These are phyloP conservation scores for Veloboletus limbatus DNA, from an alignment of 1,284 basidiomycete species.

Conservation along the genomic window DNA sequence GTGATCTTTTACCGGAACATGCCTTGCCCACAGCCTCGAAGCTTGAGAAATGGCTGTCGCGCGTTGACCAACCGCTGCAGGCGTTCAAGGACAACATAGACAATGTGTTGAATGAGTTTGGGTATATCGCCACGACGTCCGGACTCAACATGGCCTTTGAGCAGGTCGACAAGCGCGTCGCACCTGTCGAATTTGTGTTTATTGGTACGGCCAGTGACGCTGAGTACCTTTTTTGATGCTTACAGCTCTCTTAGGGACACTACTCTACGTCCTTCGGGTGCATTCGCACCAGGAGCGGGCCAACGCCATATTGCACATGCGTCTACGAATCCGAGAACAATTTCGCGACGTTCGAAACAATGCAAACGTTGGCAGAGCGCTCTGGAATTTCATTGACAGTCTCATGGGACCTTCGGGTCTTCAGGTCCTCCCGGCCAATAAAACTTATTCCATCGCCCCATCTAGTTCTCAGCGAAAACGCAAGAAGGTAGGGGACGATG, in stretches of 20 bases:
- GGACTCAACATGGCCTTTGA: slow-evolving; percentile 44
- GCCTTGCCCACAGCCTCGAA: slow-evolving; percentile 50
- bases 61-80: slow-evolving; percentile 41
- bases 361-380: slow-evolving; percentile 44
- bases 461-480: slow-evolving; percentile 33
- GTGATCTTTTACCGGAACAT: slow-evolving; percentile 49
- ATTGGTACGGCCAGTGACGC: slow-evolving; percentile 44
- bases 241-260: slow-evolving; percentile 44
- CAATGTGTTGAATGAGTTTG: slow-evolving; percentile 49
- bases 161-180: slow-evolving; percentile 53
- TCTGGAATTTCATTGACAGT: slow-evolving; percentile 55
- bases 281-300: slow-evolving; percentile 43
- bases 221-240: not conserved
- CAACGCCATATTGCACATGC: slow-evolving; percentile 50
- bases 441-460: not conserved
- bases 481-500: slow-evolving; percentile 26
- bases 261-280: slow-evolving; percentile 52
- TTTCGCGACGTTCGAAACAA: slow-evolving; percentile 64
- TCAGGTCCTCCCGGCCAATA: slow-evolving; percentile 22
- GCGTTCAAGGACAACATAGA: slow-evolving; percentile 50
- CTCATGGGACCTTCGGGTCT: slow-evolving; percentile 37
- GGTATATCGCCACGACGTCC: slow-evolving; percentile 45
- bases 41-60: slow-evolving; percentile 56
- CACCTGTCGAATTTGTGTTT: slow-evolving; percentile 74
- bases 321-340: slow-evolving; percentile 48